Conservation (phyloP, 2,329 filamentous ascomycete species). For the Aspergillus clavatus region DNA sequence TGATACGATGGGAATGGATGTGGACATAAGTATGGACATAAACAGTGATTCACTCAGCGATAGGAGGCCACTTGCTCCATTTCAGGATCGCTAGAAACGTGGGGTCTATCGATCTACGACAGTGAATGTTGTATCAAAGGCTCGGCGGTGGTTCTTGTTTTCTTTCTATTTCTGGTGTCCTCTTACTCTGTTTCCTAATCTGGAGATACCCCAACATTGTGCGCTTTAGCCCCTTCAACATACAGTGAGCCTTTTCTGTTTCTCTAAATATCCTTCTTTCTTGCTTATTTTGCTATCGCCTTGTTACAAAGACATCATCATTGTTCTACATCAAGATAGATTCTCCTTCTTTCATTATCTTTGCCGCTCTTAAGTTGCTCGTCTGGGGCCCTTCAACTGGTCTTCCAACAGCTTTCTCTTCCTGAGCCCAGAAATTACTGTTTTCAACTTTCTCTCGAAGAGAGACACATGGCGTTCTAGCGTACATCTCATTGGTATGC, state of each 20-base stretch:
- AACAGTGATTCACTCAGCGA: slow-evolving; percentile 14
- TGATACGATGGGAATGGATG: slow-evolving; percentile 8
- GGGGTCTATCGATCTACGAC: background rate
- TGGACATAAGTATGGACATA: slow-evolving; percentile 18
- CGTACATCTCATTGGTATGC: background rate
- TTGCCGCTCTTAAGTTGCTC: background rate
- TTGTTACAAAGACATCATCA: background rate
- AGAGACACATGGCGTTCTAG: background rate
- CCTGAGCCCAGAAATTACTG: background rate
- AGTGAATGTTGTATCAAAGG: background rate
- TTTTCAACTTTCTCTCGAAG: too few species aligned
- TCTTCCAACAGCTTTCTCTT: background rate
- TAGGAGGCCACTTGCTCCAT: slow-evolving; percentile 31
- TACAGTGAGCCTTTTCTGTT: background rate
- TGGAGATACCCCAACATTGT: slow-evolving; percentile 5
- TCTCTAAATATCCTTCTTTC: background rate
- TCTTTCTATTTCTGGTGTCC: slow-evolving; percentile 1
- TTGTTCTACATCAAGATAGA: background rate
- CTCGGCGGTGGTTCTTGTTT: background rate
- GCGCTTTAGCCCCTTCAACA: background rate
- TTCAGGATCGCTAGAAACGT: too few species aligned
- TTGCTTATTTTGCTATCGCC: background rate
- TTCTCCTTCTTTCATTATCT: background rate
- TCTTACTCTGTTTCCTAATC: background rate
- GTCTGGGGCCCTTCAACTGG: background rate